Evolutionary conservation across 768 basidiomycete genomes (phyloP), one percentile per base, ranked within the genome.

Genomic region (Boletus sensibilis): DNA sequence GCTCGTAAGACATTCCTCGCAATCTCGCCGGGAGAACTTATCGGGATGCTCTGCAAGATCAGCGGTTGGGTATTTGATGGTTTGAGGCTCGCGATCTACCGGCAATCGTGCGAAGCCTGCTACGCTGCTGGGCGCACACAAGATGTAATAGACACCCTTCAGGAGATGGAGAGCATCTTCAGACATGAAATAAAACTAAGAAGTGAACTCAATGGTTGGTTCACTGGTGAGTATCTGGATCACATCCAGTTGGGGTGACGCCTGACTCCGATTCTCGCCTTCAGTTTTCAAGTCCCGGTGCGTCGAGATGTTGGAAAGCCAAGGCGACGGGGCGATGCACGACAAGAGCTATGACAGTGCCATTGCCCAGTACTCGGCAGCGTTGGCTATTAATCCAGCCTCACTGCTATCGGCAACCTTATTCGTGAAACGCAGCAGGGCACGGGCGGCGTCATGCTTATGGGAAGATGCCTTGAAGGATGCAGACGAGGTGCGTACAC

Each of bases 1-100:
- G 3, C 52, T 66, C 0, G 65, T 66, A 45, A 61, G 62, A 9
- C 2, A 21, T 35, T 39, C 7, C 16, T 31, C 35, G 0, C 11
- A 2, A 50, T 44, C n/a, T 43, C 8, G 9, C 3, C 1, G 9
- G 1, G 27, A 31, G 29, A 45, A 12, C n/a, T 50, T 5, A 40
- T 10, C 8, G 11, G 40, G 25, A 50, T 14, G n/a, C 10, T 14
- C 4, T 39, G 4, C 41, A 37, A 64, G 64, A 44, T 64, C 16
- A 61, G 37, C 10, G 55, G 65, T 20, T 66, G 65, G 64, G 34
- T 29, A 12, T 64, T 66, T 29, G 54, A 55, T 35, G 56, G 13
- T 12, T 31, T 67, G 29, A 53, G 44, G 40, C 41, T 58, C 34
- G 5, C 41, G 12, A 45, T 66, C 21, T 33, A 54, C 33, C 56